Base-by-base conservation (phyloP, 768 basidiomycete genomes). In the Russula sp. region DNA sequence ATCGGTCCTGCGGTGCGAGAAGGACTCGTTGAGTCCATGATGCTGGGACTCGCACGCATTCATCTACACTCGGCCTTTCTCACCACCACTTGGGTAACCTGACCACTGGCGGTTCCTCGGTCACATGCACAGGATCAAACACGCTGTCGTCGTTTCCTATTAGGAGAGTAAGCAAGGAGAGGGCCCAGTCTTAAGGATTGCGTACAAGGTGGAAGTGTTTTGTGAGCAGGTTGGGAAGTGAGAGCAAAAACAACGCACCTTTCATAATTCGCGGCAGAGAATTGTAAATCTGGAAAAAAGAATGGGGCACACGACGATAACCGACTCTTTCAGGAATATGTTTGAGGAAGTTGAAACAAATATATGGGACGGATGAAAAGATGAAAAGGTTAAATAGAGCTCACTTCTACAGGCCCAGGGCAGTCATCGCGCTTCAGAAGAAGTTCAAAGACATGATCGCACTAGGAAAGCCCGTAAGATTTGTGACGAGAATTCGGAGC, bases 321-420 rank as follows among this genome's bases (percentile, higher is more conserved):
- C 11, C n/a, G 11, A 0, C 0, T n/a, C 5, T 9, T 2, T 8
- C 5, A 57, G 24, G 38, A 7, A 14, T 1, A 10, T 32, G 34
- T 6, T 11, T 8, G 32, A 57, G 36, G 30, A 42, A 65, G 16
- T 9, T 2, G 9, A 9, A 1, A 18, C 64, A 65, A 24, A 65
- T 61, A 0, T 6, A n/a, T 4, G 0, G 42, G 48, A 22, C 34
- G 55, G 0, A 22, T 30, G 14, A n/a, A 65, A n/a, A 6, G n/a
- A 22, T 13, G 46, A n/a, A n/a, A 20, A 0, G 1, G 5, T 38
- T 2, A 34, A 22, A 51, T 20, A 20, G 4, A 61, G 42, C 54
- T 50, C 30, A 65, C 34, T 44, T 52, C 40, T 1, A 2, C n/a
- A n/a, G n/a, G n/a, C n/a, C n/a, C 3, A 7, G 64, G 64, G 26